Conservation (phyloP, 2,329 filamentous ascomycete genomes). For the Uncinocarpus reesii region DNA sequence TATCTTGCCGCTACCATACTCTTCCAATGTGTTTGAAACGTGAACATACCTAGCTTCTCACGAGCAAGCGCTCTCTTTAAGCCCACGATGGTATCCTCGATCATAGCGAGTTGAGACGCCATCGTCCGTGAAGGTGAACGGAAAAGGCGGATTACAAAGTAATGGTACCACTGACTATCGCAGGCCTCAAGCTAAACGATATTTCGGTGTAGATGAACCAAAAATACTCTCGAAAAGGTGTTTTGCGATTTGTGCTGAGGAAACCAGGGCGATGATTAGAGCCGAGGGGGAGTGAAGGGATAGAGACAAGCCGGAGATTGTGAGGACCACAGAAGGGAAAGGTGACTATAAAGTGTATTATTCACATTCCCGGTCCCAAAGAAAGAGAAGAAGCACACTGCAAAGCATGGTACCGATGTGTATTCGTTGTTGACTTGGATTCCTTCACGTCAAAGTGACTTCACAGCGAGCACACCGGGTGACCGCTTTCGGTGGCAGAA, state of each 20-base stretch:
- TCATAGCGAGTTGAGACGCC: slow-evolving; percentile 37
- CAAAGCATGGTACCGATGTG: background rate
- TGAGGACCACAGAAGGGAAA: no score
- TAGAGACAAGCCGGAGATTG: no score
- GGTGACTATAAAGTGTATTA: no score
- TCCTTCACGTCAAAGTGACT: background rate
- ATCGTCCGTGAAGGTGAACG: slow-evolving; percentile 20
- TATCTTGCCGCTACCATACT: background rate
- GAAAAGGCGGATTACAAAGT: background rate
- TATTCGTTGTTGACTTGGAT: background rate
- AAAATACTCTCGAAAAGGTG: no score
- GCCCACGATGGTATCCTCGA: slow-evolving; percentile 45
- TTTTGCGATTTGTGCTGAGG: no score
- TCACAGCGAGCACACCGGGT: background rate
- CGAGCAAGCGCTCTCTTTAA: slow-evolving; percentile 45
- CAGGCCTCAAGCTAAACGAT: no score
- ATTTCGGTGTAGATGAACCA: no score
- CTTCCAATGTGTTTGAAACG: background rate
- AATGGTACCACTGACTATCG: no score
- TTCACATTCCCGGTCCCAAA: no score
- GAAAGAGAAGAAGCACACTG: background rate
- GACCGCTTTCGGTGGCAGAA: slow-evolving; percentile 7
- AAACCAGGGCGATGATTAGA: no score
- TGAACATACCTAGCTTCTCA: slow-evolving; percentile 36
- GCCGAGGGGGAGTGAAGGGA: no score